Evolutionary conservation across 2,329 filamentous ascomycete genomes (phyloP), one percentile per base, ranked within the genome.

Genomic region (Beauveria rudraprayagi): DNA sequence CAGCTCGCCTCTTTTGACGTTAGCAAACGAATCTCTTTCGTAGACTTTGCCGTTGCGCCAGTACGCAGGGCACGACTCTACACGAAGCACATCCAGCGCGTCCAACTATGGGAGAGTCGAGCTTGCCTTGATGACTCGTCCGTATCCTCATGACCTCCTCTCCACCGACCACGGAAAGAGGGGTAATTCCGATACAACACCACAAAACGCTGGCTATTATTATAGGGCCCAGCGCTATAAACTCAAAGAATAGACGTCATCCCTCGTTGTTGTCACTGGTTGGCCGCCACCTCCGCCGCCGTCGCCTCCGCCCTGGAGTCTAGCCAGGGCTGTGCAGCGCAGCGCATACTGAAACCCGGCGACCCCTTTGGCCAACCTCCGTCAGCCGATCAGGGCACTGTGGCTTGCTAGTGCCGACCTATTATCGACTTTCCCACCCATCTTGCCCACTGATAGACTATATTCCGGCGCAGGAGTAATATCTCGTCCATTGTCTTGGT

Each of bases 271-370:
- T 11, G 5, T 57, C 34, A 48, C 55, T 41, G 55, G 44, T 34
- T 47, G 26, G 47, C 26, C 26, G 16, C 16, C 11, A 24, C 22
- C 24, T n/a, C 48, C 16, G 30, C 30, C 11, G 30, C 9, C 30
- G 30, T 9, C 30, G 30, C 30, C 30, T 30, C 30, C 30, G 30
- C 30, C 30, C 30, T 34, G 30, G 11, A 14, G 30, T 34, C 30
- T 34, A 34, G 30, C 30, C 17, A 17, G 34, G 55, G 55, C 43
- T 40, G 43, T 40, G 30, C 46, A 41, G 34, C 22, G 55, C 17
- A 51, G 56, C 56, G 56, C 56, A 52, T 59, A 52, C 37, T 59
- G 56, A 59, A 59, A 59, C 56, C 56, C 47, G 56, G 47, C 56
- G 24, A 43, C 46, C 56, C 56, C 56, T 59, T 59, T 59, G 56